Percentiles rank a stretch among this genome's conserved stretches.
phyloP scores from a whole-genome alignment of 1,284 basidiomycete species.

The Cerioporus squamosus region DNA sequence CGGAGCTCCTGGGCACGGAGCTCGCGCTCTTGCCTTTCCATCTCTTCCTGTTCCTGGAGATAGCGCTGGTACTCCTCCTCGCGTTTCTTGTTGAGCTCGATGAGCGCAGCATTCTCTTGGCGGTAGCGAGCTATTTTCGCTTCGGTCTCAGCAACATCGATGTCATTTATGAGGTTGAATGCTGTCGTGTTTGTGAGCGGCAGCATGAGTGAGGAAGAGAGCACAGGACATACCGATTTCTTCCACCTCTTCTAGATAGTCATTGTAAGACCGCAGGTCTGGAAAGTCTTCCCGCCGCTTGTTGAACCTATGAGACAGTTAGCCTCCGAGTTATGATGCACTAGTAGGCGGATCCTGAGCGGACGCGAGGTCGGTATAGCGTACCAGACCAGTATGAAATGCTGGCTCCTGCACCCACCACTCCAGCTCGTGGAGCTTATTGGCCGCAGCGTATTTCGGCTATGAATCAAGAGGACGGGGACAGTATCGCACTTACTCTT shows the following conservation, averaged over 20 bases:
- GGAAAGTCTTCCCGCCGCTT: conserved; percentile 91
- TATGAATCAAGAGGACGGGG: too few relatives aligned
- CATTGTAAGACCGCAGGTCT: conserved; percentile 86
- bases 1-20: conserved; percentile 70
- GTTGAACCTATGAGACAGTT: conserved; percentile 72
- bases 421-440: too few relatives aligned
- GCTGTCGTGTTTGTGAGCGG: conserved; percentile 49
- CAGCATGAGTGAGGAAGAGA: background rate
- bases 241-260: conserved; percentile 96
- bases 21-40: conserved; percentile 72
- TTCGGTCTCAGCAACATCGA: conserved; percentile 87
- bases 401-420: too few relatives aligned
- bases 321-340: background rate
- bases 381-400: too few relatives aligned
- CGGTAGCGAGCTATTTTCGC: conserved; percentile 81
- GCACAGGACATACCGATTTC: conserved; percentile 75
- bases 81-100: conserved; percentile 78
- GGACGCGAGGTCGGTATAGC: too few relatives aligned
- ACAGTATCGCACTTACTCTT: conserved; percentile 56
- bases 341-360: too few relatives aligned
- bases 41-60: conserved; percentile 77
- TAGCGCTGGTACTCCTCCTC: conserved; percentile 76
- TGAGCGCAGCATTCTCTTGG: conserved; percentile 79
- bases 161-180: conserved; percentile 95
- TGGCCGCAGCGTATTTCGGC: too few relatives aligned